phyloP scores from a whole-genome alignment of 2,329 filamentous ascomycete genomes.

The Fusarium nodosum region DNA sequence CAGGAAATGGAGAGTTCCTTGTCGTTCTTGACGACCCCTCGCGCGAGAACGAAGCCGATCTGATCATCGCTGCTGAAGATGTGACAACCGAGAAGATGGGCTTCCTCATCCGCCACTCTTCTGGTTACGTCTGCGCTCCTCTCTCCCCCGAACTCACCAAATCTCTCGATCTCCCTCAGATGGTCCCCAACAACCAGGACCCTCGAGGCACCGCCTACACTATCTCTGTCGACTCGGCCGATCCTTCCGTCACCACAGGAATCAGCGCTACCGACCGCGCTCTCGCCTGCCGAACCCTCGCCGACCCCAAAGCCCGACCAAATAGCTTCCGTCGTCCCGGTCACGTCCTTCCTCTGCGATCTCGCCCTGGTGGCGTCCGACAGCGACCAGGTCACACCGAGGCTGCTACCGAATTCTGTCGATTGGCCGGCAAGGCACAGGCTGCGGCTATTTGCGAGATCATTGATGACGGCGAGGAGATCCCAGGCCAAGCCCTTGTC shows the following conservation, averaged over 20 bases:
- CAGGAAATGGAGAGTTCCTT: slow-evolving; percentile 89
- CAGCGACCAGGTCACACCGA: slow-evolving; percentile 90
- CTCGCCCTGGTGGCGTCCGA: slow-evolving; percentile 83
- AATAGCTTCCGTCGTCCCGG: slow-evolving; percentile 83
- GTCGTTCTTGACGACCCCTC: slow-evolving; percentile 92
- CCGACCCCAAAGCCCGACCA: slow-evolving; percentile 70
- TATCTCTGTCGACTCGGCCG: slow-evolving; percentile 83
- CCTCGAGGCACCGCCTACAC: slow-evolving; percentile 94
- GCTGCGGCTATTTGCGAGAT: slow-evolving; percentile 92
- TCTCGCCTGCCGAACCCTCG: slow-evolving; percentile 83
- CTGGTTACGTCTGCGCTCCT: slow-evolving; percentile 92
- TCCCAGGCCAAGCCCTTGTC: slow-evolving; percentile 75
- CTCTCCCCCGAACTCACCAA: slow-evolving; percentile 77
- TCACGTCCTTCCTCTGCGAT: slow-evolving; percentile 88
- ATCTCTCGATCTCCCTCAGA: slow-evolving; percentile 84
- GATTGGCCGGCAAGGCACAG: slow-evolving; percentile 80
- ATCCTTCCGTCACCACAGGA: slow-evolving; percentile 83
- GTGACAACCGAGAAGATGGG: slow-evolving; percentile 92
- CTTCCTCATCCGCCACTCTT: slow-evolving; percentile 93
- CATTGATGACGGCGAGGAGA: slow-evolving; percentile 84
- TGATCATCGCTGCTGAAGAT: slow-evolving; percentile 91
- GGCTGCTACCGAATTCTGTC: slow-evolving; percentile 90
- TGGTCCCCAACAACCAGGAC: slow-evolving; percentile 83
- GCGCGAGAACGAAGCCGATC: slow-evolving; percentile 97
- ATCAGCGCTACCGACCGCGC: slow-evolving; percentile 92